phyloP scores from a whole-genome alignment of 441 rosid genomes.

The Populus hybrid region DNA sequence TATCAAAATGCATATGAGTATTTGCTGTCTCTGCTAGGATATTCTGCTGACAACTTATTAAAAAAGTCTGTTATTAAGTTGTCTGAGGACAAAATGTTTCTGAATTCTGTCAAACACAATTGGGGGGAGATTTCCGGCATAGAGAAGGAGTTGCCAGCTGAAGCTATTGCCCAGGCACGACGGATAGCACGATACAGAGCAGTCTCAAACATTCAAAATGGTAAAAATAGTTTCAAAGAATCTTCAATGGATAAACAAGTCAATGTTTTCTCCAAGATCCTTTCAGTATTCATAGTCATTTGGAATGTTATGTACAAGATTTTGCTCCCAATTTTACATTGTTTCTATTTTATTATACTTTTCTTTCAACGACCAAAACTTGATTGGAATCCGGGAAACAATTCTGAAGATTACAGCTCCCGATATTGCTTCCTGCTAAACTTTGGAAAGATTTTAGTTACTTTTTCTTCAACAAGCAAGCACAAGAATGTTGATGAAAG shows the following conservation, averaged over 20 bases:
- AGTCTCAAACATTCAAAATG: slow-evolving; percentile 33
- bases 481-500: slow-evolving; percentile 32
- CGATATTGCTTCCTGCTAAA: slow-evolving; percentile 39
- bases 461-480: slow-evolving; percentile 36
- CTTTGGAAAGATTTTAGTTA: slow-evolving; percentile 53
- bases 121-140: slow-evolving; percentile 59
- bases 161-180: slow-evolving; percentile 82
- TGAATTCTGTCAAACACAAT: slow-evolving; percentile 44
- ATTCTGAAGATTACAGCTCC: slow-evolving; percentile 33
- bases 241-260: slow-evolving; percentile 26
- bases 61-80: slow-evolving; percentile 48
- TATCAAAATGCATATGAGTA: slow-evolving; percentile 66
- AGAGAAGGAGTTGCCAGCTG: slow-evolving; percentile 76
- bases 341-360: slow-evolving; percentile 29
- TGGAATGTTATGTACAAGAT: slow-evolving; percentile 39
- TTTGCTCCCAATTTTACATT: slow-evolving; percentile 28
- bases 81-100: slow-evolving; percentile 39
- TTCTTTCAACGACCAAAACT: slow-evolving; percentile 33
- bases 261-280: slow-evolving; percentile 32
- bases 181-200: slow-evolving; percentile 70
- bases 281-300: slow-evolving; percentile 33
- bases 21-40: slow-evolving; percentile 54
- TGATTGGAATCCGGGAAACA: slow-evolving; percentile 30
- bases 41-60: slow-evolving; percentile 43
- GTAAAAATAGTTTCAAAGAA: slow-evolving; percentile 29